A percentile compares a stretch with the other conserved stretches of the same genome.
Conservation (phyloP, 2,329 filamentous ascomycete species). For the Neofusicoccum laricinum region DNA sequence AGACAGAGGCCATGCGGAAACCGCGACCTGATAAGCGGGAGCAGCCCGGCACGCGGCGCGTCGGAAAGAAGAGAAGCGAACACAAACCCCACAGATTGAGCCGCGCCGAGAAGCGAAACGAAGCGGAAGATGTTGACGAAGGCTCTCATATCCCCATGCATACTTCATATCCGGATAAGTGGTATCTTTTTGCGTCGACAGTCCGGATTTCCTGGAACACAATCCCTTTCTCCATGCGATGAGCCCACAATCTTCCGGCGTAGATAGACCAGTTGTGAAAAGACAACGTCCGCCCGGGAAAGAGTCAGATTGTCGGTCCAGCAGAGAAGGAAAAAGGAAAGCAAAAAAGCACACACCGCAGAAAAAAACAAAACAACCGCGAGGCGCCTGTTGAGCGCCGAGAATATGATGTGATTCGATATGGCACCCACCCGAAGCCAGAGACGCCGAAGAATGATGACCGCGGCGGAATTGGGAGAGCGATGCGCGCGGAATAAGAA, state of each 20-base stretch:
- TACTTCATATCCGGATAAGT: constrained; percentile 15
- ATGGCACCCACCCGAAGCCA: not conserved
- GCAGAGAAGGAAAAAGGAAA: not conserved
- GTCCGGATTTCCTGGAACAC: constrained; percentile 7
- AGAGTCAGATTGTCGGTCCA: constrained; percentile 7
- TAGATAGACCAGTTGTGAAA: constrained; percentile 1
- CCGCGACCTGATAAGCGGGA: constrained; percentile 5
- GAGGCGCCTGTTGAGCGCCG: constrained; percentile 1
- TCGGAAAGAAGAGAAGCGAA: constrained; percentile 6
- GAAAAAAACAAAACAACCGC: not conserved
- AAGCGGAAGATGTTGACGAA: constrained; percentile 12
- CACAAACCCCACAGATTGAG: not conserved
- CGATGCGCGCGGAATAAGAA: not conserved
- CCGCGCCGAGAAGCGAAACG: not conserved
- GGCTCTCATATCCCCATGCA: constrained; percentile 11
- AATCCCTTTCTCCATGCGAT: constrained; percentile 10
- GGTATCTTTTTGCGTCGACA: constrained; percentile 14
- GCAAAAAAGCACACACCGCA: constrained; percentile 6
- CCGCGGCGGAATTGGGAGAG: not conserved
- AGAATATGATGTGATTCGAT: constrained; percentile 4
- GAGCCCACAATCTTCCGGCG: constrained; percentile 6
- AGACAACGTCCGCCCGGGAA: constrained; percentile 8
- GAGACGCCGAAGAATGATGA: constrained; percentile 4
- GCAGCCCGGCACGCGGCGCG: not conserved
- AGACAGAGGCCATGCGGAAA: constrained; percentile 4